Evolutionary conservation across 768 basidiomycete species (phyloP), one percentile per base, ranked within the genome.

Genomic region (Hypholoma fasciculare): DNA sequence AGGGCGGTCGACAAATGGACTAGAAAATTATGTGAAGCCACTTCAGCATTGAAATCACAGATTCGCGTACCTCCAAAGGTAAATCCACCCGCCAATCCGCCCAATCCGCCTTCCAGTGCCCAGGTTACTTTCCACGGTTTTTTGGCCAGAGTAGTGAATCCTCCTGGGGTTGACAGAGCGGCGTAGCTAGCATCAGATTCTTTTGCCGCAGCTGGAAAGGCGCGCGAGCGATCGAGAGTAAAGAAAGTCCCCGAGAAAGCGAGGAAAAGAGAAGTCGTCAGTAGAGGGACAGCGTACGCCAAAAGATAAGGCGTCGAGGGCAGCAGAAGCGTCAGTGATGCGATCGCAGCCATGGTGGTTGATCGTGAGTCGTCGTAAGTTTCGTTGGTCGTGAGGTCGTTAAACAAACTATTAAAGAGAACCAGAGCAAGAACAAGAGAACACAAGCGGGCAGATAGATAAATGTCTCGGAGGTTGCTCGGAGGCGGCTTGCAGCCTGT

Each of bases 171-270:
- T 17, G 70, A 61, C 27, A 75, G 65, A n/a, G 72, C 59, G 48
- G 69, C 58, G 38, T 72, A 74, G 8, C 52, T 65, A 58, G 44
- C 57, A 6, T 54, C 58, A 14, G 39, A 49, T 39, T 54, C 46
- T n/a, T 44, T 39, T 36, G 52, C 42, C 30, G 56, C 39, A 34
- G 71, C 69, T 37, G 82, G 77, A 63, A 90, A 88, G 7, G 82
- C 78, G 39, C 85, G 80, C 19, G 87, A 83, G 40, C 89, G 84
- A 66, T 89, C 87, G 49, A 90, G 79, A 16, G 82, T 88, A 19
- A 89, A 74, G 69, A 90, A 89, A 2, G 86, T 78, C n/a, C 88
- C 87, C n/a, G 85, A 75, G 65, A 88, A 86, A 7, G 81, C 82
- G 38, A 87, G 73, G 20, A 83, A 59, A 40, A 86, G 51, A 9